These are phyloP conservation scores for Colletotrichum melonis DNA, from an alignment of 2,329 filamentous ascomycete genomes.

Conservation along the genomic window DNA sequence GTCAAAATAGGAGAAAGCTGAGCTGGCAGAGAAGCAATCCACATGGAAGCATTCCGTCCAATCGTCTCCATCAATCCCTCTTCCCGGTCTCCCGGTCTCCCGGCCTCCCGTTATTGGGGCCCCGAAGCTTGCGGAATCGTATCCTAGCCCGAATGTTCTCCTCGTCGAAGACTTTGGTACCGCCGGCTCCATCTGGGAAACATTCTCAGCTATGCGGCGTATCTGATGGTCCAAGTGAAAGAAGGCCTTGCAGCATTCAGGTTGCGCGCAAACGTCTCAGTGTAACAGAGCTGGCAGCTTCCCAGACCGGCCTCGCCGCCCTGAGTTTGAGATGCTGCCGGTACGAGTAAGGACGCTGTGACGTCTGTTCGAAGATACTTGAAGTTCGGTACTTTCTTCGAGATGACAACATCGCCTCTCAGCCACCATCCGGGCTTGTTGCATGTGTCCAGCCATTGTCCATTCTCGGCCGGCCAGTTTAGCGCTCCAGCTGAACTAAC, in stretches of 20 bases:
- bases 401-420: slow-evolving; percentile 1
- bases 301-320: slow-evolving; percentile 19
- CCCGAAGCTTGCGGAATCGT: slow-evolving; percentile 16
- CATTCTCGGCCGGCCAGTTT: not conserved
- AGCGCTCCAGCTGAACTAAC: not conserved
- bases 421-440: slow-evolving; percentile 18
- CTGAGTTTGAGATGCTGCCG: slow-evolving; percentile 18
- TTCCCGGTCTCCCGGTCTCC: slow-evolving; percentile 33
- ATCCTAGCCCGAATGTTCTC: slow-evolving; percentile 9
- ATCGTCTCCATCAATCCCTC: slow-evolving; percentile 24
- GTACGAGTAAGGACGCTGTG: slow-evolving; percentile 30
- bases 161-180: not conserved
- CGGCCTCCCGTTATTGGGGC: slow-evolving; percentile 30
- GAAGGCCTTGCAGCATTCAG: not conserved
- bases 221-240: not conserved
- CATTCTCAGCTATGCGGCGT: not conserved
- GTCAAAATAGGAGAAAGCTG: slow-evolving; percentile 30
- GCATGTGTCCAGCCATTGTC: not conserved
- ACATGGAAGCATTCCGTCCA: slow-evolving; percentile 6
- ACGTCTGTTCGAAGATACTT: slow-evolving; percentile 1
- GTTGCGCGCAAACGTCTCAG: not conserved
- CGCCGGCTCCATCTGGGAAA: not conserved
- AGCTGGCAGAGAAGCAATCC: slow-evolving; percentile 22
- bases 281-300: slow-evolving; percentile 7
- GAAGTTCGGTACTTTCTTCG: not conserved